Base-by-base conservation (phyloP, 805 yeast species). In the Hanseniaspora vineae region DNA sequence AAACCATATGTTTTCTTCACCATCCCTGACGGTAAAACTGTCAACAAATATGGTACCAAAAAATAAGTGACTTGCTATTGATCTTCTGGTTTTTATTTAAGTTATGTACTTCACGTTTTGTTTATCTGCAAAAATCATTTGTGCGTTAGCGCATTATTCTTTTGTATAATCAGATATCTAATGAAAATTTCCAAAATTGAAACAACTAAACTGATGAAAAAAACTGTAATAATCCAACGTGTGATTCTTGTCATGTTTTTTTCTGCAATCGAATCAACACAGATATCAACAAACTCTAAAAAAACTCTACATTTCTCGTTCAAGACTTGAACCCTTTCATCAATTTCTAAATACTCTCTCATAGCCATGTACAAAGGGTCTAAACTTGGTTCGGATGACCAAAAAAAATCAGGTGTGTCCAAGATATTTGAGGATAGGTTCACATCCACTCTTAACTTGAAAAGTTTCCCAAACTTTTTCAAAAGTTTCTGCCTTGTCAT, bases 381-480 rank as follows among this genome's bases (percentile, higher is more conserved):
- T 54, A 92, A 72, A 37, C 95, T 89, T 5, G 98, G 98, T 65
- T 92, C 98, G 52, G 73, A 75, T 45, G 89, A 84, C 98, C 98
- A 92, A 64, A 92, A 92, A 59, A 86, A 88, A 52, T 87, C 96
- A 0, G 98, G 98, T 0, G 96, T 88, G 58, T 92, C 98, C 47
- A 92, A 70, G 19, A 92, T 88, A 53, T 85, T 85, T 11, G 96
- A 85, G 3, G 90, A 81, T 45, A 92, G 67, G 60, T 92, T 92
- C 5, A 92, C 97, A 64, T 92, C 97, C 13, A 89, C 96, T 45
- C 97, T 71, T 31, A 92, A 65, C 57, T 88, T 89, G 70, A 90
- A 90, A 44, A 92, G 67, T 59, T 83, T 80, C 8, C 98, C 98
- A 1, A 95, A 84, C 58, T 90, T 87, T 58, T 82, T 86, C 52